phyloP scores from a whole-genome alignment of 2,329 filamentous ascomycete species.

The Ceratocystis harringtonii region DNA sequence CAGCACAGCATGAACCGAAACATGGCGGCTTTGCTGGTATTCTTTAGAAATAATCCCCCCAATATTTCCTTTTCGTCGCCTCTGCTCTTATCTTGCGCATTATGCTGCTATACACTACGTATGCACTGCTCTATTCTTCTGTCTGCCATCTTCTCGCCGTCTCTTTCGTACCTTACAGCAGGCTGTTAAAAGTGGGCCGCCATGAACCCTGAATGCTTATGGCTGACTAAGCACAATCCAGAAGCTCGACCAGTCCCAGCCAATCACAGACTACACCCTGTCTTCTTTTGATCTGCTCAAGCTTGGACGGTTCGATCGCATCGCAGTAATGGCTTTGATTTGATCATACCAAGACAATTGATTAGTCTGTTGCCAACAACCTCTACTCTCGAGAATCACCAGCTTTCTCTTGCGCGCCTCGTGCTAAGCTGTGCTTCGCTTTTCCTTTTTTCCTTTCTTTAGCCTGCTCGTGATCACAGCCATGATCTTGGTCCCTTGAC shows the following conservation, averaged over 20 bases:
- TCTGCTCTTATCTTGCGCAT: no score
- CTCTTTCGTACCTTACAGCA: no score
- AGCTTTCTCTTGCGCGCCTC: neutral
- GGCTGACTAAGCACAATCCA: neutral
- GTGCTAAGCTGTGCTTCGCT: constrained; percentile 8
- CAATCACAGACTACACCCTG: constrained; percentile 10
- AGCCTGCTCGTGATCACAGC: neutral
- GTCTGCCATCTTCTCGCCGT: no score
- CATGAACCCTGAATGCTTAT: neutral
- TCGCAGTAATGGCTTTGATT: neutral
- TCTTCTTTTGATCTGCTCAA: constrained; percentile 6
- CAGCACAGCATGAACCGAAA: no score
- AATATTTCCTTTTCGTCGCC: no score
- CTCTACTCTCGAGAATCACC: neutral
- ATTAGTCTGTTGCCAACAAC: neutral
- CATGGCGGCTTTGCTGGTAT: no score
- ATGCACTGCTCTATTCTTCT: no score
- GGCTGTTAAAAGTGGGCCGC: constrained; percentile 1
- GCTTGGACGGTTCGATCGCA: neutral
- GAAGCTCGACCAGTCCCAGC: neutral
- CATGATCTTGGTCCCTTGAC: constrained; percentile 2
- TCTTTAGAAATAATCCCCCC: no score
- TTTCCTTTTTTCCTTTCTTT: neutral
- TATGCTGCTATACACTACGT: no score
- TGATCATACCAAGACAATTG: neutral